phyloP scores from a whole-genome alignment of 1,139 yeast species.

The Taphrina populina region DNA sequence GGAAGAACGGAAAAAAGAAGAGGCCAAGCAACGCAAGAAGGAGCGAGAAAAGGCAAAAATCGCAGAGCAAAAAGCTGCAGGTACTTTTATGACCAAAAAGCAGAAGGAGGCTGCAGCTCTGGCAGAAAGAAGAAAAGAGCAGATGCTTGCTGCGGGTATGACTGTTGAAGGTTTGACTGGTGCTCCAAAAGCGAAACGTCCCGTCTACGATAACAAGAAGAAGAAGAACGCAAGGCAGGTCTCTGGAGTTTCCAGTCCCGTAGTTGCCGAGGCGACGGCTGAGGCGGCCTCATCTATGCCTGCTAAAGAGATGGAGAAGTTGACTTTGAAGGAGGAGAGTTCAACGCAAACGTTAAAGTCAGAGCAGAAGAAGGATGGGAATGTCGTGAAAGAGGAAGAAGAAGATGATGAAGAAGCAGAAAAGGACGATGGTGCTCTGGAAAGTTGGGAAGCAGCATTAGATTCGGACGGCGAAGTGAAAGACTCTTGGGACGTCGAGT shows the following conservation, averaged over 20 bases:
- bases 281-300: constrained; percentile 7
- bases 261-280: constrained; percentile 1
- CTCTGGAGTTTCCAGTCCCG: constrained; percentile 9
- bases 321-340: constrained; percentile 25
- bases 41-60: constrained; percentile 75
- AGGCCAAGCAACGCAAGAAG: constrained; percentile 66
- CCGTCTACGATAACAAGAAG: constrained; percentile 72
- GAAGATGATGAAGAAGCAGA: constrained; percentile 39
- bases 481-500: constrained; percentile 43
- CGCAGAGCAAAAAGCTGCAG: constrained; percentile 90
- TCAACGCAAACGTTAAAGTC: constrained; percentile 25
- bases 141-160: constrained; percentile 72
- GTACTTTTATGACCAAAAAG: constrained; percentile 75
- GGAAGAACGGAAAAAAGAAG: constrained; percentile 66
- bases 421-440: constrained; percentile 42
- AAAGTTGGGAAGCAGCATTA: constrained; percentile 44
- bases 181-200: constrained; percentile 49
- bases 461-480: constrained; percentile 48
- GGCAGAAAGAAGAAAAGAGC: constrained; percentile 86
- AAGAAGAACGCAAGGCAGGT: constrained; percentile 54
- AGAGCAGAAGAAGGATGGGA: constrained; percentile 9
- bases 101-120: constrained; percentile 90
- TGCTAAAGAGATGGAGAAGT: constrained; percentile 20
- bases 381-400: constrained; percentile 17
- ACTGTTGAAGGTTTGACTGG: constrained; percentile 66